Evolutionary conservation across 179 eudicot species (phyloP), one percentile per base, ranked within the genome.

Genomic region (Gypsophila paniculata): DNA sequence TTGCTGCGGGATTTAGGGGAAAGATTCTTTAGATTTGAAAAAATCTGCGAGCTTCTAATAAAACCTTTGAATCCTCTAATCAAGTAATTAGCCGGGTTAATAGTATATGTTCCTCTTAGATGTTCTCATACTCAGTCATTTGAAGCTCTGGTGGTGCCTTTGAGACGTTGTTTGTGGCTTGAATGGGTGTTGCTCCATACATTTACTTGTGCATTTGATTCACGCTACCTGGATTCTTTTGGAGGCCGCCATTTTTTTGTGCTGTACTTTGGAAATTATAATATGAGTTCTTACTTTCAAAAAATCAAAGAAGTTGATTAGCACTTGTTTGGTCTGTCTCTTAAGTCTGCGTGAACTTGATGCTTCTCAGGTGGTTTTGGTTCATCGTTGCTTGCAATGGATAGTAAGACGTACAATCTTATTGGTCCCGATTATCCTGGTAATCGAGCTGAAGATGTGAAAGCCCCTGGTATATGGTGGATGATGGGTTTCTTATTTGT

Each of bases 381-480:
- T 65, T 94, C 99, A 18, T 94, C 90, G 80, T 73, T 94, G 85
- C 78, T 94, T 67, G 88, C 97, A 32, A 88, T 94, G 99, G 94
- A 94, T 80, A 96, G 90, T 77, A 91, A 80, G 71, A 91, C 99
- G 13, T 94, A 94, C 84, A 86, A 87, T 72, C 80, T 94, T 70
- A 94, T 94, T 77, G 99, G 99, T 72, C 81, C 69, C 22, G 87
- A 80, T 74, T 94, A 94, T 76, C 97, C 99, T 29, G 99, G 99
- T 53, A 94, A 94, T 73, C 88, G 95, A 23, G 91, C 95, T n/a
- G 92, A 94, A 77, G 99, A 94, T 79, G 86, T 90, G 65, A 91
- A 75, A 72, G 85, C 86, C 78, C 99, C 97, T 66, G 90, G 96
- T 42, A 74, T 94, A 78, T 83, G 85, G 86, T 94, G 99, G 99